Evolutionary conservation across 148 eudicot species (phyloP).

Genomic region (Tetragonia tetragonoides): DNA sequence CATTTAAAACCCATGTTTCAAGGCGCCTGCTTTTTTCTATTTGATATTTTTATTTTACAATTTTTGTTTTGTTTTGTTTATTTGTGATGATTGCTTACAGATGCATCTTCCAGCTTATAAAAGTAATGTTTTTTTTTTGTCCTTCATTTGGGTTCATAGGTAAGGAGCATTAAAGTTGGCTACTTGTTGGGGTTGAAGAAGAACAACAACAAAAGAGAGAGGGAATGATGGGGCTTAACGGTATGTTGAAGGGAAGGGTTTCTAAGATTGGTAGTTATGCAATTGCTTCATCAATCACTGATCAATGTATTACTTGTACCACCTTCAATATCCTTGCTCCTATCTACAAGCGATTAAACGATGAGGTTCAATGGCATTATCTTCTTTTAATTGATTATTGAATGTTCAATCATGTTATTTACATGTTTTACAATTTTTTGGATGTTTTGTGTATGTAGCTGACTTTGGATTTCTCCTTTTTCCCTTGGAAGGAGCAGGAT

Average conservation of each 20-base stretch:
- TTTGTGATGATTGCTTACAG: conserved; percentile 18
- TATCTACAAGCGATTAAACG: conserved; percentile 73
- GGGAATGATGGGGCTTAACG: conserved; percentile 53
- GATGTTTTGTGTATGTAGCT: conserved; percentile 9
- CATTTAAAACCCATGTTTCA: background rate
- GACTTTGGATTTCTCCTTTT: conserved; percentile 19
- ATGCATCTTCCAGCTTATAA: conserved; percentile 10
- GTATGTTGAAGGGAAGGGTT: conserved; percentile 42
- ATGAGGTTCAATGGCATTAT: conserved; percentile 44
- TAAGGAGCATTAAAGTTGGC: conserved; percentile 16
- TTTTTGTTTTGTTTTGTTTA: conserved; percentile 6
- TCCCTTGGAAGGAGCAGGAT: conserved; percentile 51
- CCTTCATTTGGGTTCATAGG: conserved; percentile 4
- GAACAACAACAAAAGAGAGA: conserved; percentile 14
- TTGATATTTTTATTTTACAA: background rate
- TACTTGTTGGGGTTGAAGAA: conserved; percentile 22
- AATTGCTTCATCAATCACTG: conserved; percentile 57
- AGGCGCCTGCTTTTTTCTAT: background rate
- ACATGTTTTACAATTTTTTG: background rate
- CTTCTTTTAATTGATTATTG: background rate
- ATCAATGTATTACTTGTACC: conserved; percentile 81
- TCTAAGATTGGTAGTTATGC: conserved; percentile 67
- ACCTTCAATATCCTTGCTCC: conserved; percentile 98
- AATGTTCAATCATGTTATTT: conserved; percentile 13
- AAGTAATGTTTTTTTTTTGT: background rate